phyloP scores from a whole-genome alignment of 306 rosid genomes.

The Citrullus amarus region DNA sequence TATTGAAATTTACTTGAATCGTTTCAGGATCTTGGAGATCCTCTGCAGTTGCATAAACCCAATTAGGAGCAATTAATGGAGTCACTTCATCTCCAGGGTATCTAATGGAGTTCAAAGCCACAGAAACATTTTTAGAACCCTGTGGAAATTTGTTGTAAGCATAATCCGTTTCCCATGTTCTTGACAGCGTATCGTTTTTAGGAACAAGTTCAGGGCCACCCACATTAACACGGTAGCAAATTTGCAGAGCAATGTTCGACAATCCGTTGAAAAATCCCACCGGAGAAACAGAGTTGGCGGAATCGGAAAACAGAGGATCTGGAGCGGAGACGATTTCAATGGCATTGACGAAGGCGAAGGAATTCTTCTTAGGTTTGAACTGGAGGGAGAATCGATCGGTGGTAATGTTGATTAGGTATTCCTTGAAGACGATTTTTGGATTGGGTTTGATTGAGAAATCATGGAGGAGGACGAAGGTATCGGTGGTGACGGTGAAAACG shows the following conservation, averaged over 20 bases:
- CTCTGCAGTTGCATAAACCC: conserved; percentile 42
- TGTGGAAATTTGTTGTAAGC: conserved; percentile 37
- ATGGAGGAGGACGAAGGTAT: conserved; percentile 39
- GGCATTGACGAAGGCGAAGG: conserved; percentile 63
- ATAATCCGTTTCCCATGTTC: conserved; percentile 60
- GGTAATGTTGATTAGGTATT: conserved; percentile 42
- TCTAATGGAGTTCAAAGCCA: conserved; percentile 22
- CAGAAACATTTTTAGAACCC: conserved; percentile 31
- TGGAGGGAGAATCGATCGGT: conserved; percentile 37
- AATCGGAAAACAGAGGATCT: conserved; percentile 29
- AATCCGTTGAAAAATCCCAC: conserved; percentile 30
- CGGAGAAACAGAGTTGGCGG: conserved; percentile 34
- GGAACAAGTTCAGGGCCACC: conserved; percentile 51
- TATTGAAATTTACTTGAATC: conserved; percentile 36
- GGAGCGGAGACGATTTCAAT: conserved; percentile 81
- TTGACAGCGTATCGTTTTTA: conserved; percentile 35
- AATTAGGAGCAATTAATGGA: conserved; percentile 48
- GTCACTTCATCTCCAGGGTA: conserved; percentile 25
- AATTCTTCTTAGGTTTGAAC: conserved; percentile 46
- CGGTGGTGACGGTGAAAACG: conserved; percentile 41
- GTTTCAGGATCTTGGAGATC: conserved; percentile 33
- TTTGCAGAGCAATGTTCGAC: conserved; percentile 30
- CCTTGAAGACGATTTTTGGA: conserved; percentile 35
- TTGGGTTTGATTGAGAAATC: conserved; percentile 30
- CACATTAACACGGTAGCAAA: conserved; percentile 47